Evolutionary conservation across 345 rosid genomes (phyloP), one percentile per base, ranked within the genome.

Genomic region (Conringia planisiliqua): DNA sequence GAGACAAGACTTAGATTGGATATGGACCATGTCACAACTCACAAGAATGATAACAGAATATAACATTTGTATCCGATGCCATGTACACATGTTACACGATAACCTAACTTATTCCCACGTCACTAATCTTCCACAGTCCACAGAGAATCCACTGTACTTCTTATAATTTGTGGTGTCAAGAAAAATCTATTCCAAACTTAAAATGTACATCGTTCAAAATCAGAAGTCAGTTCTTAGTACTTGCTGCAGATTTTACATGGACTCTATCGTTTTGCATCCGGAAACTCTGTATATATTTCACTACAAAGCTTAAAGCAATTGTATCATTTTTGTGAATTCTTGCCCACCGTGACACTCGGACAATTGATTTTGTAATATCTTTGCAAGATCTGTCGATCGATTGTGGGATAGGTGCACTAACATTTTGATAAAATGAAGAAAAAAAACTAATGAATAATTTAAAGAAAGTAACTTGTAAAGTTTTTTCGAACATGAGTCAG

Each of bases 401-500:
- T 51, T 42, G 57, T 68, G 39, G 74, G 42, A 50, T 68, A 60
- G 2, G 74, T 75, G 62, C 69, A 68, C 55, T 75, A 7, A 20
- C 36, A 29, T 18, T 13, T 35, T 38, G 2, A 24, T 36, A 57
- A 12, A 17, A 27, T 10, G 35, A 62, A 20, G 13, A 59, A 42
- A 36, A 30, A 10, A 6, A 48, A 48, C 2, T 5, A 51, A 46
- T 66, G 22, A 74, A 13, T 9, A 39, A 20, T 4, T n/a, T n/a
- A 39, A 39, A 59, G 55, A 68, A 62, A 75, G 74, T 40, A 62
- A 76, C 32, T 70, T 46, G 8, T 32, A 62, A 70, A 76, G 71
- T 62, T 70, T 57, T 70, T 39, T 56, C 9, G 38, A 55, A 76
- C 54, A 70, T 76, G 80, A 76, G 71, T 70, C 80, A 70, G 75